Conservation (phyloP, 2,329 filamentous ascomycete species). For the Colletotrichum godetiae region DNA sequence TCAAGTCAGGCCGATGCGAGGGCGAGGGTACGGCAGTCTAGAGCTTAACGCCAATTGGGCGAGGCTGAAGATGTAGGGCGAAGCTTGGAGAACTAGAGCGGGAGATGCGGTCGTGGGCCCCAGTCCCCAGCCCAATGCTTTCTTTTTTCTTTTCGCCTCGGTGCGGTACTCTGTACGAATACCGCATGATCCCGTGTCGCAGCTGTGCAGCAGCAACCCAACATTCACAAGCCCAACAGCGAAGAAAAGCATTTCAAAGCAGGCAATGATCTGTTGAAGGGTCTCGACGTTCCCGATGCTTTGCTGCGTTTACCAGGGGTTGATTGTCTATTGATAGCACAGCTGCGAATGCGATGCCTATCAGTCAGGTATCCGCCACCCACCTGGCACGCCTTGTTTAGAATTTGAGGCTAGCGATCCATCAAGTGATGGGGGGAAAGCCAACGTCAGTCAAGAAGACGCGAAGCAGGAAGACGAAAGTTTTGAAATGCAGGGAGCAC, state of each 20-base stretch:
- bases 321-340: neutral
- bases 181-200: neutral
- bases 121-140: constrained; percentile 3
- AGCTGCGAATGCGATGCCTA: neutral
- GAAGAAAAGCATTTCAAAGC: neutral
- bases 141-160: neutral
- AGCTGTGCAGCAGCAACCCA: neutral
- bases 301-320: neutral
- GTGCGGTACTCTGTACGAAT: neutral
- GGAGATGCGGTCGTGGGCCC: neutral
- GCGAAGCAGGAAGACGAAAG: neutral
- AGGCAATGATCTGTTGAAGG: constrained; percentile 11
- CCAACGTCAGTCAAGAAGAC: neutral
- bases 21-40: neutral
- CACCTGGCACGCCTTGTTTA: neutral
- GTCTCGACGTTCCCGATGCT: neutral
- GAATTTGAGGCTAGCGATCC: constrained; percentile 1
- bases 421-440: neutral
- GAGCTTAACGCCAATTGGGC: neutral
- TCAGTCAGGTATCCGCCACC: too few species aligned
- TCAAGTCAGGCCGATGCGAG: neutral
- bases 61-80: neutral
- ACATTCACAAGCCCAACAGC: neutral
- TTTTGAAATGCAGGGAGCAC: neutral
- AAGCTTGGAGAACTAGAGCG: neutral